Base-by-base conservation (phyloP, 2,329 filamentous ascomycete species). In the Fusarium verticillioides region DNA sequence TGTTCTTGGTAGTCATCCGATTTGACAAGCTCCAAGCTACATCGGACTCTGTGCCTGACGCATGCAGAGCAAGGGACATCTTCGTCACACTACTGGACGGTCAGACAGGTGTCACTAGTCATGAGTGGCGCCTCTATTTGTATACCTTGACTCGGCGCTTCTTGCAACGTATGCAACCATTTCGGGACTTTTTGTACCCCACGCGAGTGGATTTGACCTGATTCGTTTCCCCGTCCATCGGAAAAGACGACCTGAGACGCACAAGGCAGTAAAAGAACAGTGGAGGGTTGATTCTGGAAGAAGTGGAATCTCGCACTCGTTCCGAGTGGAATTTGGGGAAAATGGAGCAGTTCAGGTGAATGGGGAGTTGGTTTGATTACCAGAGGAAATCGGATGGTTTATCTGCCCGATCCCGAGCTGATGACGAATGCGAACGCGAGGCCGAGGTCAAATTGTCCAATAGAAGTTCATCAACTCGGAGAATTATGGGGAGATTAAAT, bases 131-230 rank as follows among this genome's bases (percentile, higher is more conserved):
- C 19, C 19, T 47, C 37, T 46, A 30, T 7, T 4, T 1, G 39
- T 28, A 9, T 30, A 34, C 70, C 66, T 73, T 73, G 49, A 73
- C 70, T 28, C 70, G 57, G 2, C 70, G 56, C 57, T 71, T 63
- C 40, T 73, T 73, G 23, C 70, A 73, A 11, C 70, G 63, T 11
- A 21, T 50, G 28, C 70, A 73, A 3, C 70, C 70, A 26, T 73
- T 73, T 60, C 70, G 66, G 32, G 70, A 73, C 53, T 73, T 73
- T 63, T 70, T 73, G 44, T 73, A 73, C 40, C 70, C 70, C 44
- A 66, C 53, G 23, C 70, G 70, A 1, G 66, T 71, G 30, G 53
- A 57, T 16, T 60, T 71, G 3, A 18, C 15, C 5, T 47, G 43
- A 3, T 72, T 44, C 47, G 56, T 47, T 7, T 44, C 40, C 10